Percentiles rank a stretch among this genome's conserved stretches.
These are phyloP conservation scores for Populus tremula DNA, from an alignment of 345 rosid species.

Conservation along the genomic window DNA sequence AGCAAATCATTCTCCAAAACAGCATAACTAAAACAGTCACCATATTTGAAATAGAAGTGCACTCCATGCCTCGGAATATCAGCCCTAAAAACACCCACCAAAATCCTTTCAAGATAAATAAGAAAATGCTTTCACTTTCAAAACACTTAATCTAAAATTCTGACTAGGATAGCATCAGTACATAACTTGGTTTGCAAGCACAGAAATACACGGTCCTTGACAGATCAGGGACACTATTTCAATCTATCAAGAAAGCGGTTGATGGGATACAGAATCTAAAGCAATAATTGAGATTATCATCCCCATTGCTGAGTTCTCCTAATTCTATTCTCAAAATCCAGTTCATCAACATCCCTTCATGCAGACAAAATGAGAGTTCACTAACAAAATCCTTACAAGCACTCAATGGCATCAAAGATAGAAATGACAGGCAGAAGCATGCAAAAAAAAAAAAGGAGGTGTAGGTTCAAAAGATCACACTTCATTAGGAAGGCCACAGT, in stretches of 20 bases:
- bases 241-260: background rate
- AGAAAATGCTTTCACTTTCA: background rate
- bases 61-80: background rate
- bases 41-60: background rate
- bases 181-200: background rate
- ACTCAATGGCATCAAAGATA: too few species aligned
- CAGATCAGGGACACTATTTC: background rate
- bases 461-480: too few species aligned
- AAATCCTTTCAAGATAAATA: background rate
- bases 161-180: background rate
- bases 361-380: too few species aligned
- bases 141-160: background rate
- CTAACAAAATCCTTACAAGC: too few species aligned
- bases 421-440: too few species aligned
- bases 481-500: too few species aligned
- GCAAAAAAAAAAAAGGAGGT: too few species aligned
- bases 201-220: background rate
- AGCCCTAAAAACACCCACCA: background rate
- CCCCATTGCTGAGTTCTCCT: too few species aligned
- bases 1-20: background rate
- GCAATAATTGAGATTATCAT: too few species aligned
- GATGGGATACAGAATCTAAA: background rate
- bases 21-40: background rate
- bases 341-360: too few species aligned
- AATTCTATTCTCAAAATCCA: too few species aligned